A percentile compares a stretch with the other conserved stretches of the same genome.
Evolutionary conservation across 306 rosid species (phyloP).

Genomic region (Lathyrus oleraceus): DNA sequence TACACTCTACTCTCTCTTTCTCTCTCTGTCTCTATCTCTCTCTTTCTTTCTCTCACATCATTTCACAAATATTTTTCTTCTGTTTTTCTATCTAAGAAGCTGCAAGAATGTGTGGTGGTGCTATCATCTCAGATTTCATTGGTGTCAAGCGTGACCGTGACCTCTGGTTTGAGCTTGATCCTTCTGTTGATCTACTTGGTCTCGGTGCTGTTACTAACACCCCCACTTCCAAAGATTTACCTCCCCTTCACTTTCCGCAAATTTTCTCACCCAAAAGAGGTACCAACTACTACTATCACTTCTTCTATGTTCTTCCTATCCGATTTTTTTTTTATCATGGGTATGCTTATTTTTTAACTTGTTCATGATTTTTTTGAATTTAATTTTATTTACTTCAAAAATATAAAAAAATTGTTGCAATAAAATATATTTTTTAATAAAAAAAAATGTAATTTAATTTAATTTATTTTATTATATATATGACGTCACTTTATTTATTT

Average conservation of each 20-base stretch:
- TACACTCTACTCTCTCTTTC: background rate
- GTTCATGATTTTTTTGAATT: background rate
- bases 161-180: conserved; percentile 67
- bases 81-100: background rate
- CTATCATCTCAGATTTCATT: conserved; percentile 72
- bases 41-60: background rate
- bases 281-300: conserved; percentile 16
- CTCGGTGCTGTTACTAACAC: conserved; percentile 27
- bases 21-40: no score
- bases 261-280: conserved; percentile 32
- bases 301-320: background rate
- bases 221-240: background rate
- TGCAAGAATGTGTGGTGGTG: conserved; percentile 82
- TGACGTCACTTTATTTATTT: background rate
- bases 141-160: conserved; percentile 56
- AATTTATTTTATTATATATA: background rate
- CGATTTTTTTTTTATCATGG: background rate
- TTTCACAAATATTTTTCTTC: background rate
- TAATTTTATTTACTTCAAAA: background rate
- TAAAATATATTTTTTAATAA: background rate
- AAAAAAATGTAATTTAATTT: no score
- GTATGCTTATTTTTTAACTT: background rate
- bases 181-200: conserved; percentile 64
- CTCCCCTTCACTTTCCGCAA: background rate
- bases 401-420: background rate